Evolutionary conservation across 176 grass and related monocot genomes (phyloP).

Genomic region (sorghum (Sorghum bicolor)): DNA sequence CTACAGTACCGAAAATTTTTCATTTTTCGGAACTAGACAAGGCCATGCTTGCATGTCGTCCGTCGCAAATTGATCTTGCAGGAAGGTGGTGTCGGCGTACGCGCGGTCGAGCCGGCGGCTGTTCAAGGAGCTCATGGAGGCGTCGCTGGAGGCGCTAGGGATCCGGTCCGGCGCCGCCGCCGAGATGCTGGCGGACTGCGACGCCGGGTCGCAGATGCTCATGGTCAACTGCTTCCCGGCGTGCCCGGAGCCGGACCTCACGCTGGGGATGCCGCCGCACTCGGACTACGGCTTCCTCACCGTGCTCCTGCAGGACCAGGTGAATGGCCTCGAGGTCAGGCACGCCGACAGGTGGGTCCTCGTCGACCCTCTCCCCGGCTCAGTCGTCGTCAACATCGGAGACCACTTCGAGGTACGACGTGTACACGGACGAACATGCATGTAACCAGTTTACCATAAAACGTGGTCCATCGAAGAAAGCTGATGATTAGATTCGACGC

Average conservation of each 20-base stretch:
- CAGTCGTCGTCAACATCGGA: slow-evolving; percentile 62
- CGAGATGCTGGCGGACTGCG: slow-evolving; percentile 30
- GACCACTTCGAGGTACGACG: slow-evolving; percentile 66
- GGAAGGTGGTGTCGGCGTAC: slow-evolving; percentile 35
- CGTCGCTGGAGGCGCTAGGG: slow-evolving; percentile 47
- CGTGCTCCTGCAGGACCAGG: slow-evolving; percentile 61
- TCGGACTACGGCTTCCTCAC: slow-evolving; percentile 79
- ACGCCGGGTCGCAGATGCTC: slow-evolving; percentile 52
- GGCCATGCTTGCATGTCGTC: too few relatives aligned
- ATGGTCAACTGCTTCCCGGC: slow-evolving; percentile 60
- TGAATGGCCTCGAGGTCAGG: slow-evolving; percentile 55
- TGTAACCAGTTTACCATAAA: too few relatives aligned
- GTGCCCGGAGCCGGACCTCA: slow-evolving; percentile 63
- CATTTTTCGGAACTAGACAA: too few relatives aligned
- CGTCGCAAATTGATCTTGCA: background rate
- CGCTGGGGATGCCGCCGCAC: slow-evolving; percentile 80
- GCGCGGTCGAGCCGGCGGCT: slow-evolving; percentile 24
- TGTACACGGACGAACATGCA: too few relatives aligned
- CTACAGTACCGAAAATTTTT: too few relatives aligned
- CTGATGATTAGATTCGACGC: too few relatives aligned
- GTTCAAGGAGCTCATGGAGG: slow-evolving; percentile 53
- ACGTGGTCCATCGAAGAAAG: background rate
- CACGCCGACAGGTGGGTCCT: slow-evolving; percentile 36
- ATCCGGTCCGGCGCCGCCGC: background rate
- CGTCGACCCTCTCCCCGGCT: slow-evolving; percentile 36